Base-by-base conservation (phyloP, 1,139 yeast species). In the Sugiyamaella novakii region DNA sequence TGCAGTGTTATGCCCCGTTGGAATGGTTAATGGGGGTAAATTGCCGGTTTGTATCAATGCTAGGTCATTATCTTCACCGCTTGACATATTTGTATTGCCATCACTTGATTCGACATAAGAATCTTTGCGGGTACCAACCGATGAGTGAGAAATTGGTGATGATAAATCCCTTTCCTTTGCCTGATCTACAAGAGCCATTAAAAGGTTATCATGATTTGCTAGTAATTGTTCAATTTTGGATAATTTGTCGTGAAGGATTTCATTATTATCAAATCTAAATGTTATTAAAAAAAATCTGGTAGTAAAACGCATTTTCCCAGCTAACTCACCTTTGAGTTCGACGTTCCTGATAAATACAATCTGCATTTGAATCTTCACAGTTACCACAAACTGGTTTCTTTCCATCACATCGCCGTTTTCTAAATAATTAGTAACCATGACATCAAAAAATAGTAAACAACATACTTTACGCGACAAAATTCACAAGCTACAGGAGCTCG, bases 371-470 rank as follows among this genome's bases (percentile, higher is more conserved):
- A 8, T 46, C 46, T 15, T 18, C 40, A 37, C 57, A 55, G 39
- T 55, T 55, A 1, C 49, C 40, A 28, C 58, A 55, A 10, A 46
- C 33, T 12, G 58, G 58, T 29, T 34, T 31, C n/a, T 29, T 42
- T 3, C 58, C 58, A 33, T 55, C 55, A 35, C 58, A 55, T 12
- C 56, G 50, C 6, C 58, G 48, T 44, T 55, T 55, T 36, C 58
- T 55, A 35, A 25, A 18, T 28, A 33, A 33, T 41, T 29, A 41
- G 43, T 41, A 11, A 27, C 11, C 19, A 12, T 12, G 8, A 10
- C 11, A 25, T 15, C n/a, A 5, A 19, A 11, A 14, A 24, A 14
- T 11, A 29, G 24, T 14, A 19, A 19, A 5, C 11, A 17, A 37
- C 56, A 12, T 35, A 54, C 57, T 50, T 53, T 44, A 41, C 36